Evolutionary conservation across 768 basidiomycete species (phyloP).

Genomic region (Amanita pallidorosea): DNA sequence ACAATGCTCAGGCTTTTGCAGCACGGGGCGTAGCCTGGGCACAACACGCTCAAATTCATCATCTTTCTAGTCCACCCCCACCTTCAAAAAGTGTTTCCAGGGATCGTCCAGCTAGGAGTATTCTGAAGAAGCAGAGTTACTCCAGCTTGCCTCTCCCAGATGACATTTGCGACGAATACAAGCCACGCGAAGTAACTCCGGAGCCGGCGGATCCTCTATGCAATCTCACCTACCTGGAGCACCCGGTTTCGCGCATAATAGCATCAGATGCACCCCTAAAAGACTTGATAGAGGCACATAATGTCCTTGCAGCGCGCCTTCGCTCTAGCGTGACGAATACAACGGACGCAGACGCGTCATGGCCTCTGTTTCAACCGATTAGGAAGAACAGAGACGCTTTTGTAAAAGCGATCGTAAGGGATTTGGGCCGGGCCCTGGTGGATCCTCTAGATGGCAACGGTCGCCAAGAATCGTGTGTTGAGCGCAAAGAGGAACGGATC

Average conservation of each 20-base stretch:
- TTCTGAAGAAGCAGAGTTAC: constrained; percentile 43
- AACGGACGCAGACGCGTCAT: constrained; percentile 49
- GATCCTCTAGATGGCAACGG: constrained; percentile 32
- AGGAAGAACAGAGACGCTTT: constrained; percentile 41
- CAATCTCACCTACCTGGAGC: constrained; percentile 53
- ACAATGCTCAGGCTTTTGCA: constrained; percentile 17
- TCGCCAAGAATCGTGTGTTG: constrained; percentile 16
- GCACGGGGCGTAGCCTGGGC: constrained; percentile 39
- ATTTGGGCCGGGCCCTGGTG: constrained; percentile 53
- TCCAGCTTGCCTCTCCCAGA: constrained; percentile 25
- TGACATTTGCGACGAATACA: constrained; percentile 16
- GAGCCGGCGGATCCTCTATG: constrained; percentile 62
- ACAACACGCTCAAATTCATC: constrained; percentile 36
- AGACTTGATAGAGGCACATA: constrained; percentile 67
- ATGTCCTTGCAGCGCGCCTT: constrained; percentile 55
- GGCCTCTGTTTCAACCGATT: constrained; percentile 66
- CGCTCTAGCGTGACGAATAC: constrained; percentile 31
- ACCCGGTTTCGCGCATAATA: constrained; percentile 52
- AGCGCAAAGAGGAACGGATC: constrained; percentile 8
- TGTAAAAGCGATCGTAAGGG: constrained; percentile 51
- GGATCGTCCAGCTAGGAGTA: constrained; percentile 18
- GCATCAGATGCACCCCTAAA: constrained; percentile 33
- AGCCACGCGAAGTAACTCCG: constrained; percentile 58
- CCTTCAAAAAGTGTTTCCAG: constrained; percentile 17
- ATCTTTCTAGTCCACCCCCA: constrained; percentile 19